Conservation (phyloP, 306 rosid genomes). For the Dalbergia cultrata region DNA sequence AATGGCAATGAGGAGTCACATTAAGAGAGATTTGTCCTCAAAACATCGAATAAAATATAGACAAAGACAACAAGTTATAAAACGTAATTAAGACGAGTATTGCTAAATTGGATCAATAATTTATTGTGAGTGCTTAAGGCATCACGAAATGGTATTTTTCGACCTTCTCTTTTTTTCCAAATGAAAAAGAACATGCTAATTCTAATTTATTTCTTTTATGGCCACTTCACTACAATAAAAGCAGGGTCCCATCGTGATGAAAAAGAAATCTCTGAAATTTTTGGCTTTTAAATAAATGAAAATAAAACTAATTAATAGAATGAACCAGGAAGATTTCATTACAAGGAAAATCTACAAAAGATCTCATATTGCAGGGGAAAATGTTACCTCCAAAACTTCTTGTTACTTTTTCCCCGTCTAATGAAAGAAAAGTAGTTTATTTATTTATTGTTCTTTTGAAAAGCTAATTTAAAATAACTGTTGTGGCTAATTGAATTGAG, state of each 20-base stretch:
- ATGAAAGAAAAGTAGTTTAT: too few relatives aligned
- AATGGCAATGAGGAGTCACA: neutral
- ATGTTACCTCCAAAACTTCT: neutral
- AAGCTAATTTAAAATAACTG: too few relatives aligned
- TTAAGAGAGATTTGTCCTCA: neutral
- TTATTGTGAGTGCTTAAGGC: neutral
- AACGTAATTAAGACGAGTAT: neutral
- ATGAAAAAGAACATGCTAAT: neutral
- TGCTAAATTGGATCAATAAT: conserved; percentile 11
- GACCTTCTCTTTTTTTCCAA: neutral
- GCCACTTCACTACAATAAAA: neutral
- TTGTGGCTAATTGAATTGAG: too few relatives aligned
- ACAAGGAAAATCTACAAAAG: neutral
- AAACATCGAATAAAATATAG: neutral
- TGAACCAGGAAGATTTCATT: neutral
- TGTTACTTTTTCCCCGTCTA: too few relatives aligned
- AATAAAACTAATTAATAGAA: too few relatives aligned
- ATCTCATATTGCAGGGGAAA: neutral
- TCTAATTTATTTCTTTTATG: too few relatives aligned
- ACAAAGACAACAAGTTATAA: neutral
- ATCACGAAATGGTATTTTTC: neutral
- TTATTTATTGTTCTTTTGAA: too few relatives aligned
- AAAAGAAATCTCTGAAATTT: too few relatives aligned
- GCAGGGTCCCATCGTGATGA: too few relatives aligned
- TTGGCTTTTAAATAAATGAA: neutral